These are phyloP conservation scores for Penicillium canariense DNA, from an alignment of 495 filamentous ascomycete genomes.

Conservation along the genomic window DNA sequence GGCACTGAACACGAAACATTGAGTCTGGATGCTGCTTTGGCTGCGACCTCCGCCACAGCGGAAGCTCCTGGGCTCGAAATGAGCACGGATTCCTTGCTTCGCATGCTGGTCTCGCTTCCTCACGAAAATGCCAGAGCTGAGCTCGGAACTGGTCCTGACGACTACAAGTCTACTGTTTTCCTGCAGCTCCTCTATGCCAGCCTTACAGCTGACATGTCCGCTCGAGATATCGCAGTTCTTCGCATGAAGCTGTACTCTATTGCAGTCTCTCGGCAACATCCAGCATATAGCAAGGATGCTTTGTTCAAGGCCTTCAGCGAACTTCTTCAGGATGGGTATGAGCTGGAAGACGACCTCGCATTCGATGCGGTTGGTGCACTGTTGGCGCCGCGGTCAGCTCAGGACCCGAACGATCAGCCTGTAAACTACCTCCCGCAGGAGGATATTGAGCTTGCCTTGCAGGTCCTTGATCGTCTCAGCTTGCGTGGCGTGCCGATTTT, in stretches of 20 bases:
- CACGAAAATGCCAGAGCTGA: conserved; percentile 28
- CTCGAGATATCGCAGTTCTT: conserved; percentile 27
- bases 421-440: conserved; percentile 19
- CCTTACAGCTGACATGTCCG: conserved; percentile 29
- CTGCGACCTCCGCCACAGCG: not conserved
- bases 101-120: conserved; percentile 33
- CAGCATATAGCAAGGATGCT: conserved; percentile 34
- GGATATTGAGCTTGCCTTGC: conserved; percentile 40
- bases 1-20: not conserved
- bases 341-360: conserved; percentile 35
- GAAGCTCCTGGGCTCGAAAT: conserved; percentile 7
- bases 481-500: conserved; percentile 43
- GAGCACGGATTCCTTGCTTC: conserved; percentile 29
- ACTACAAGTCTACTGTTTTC: conserved; percentile 48
- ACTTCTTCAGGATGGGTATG: conserved; percentile 30
- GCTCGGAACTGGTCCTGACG: conserved; percentile 43
- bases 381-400: conserved; percentile 24
- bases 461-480: conserved; percentile 46
- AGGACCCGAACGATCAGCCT: conserved; percentile 1
- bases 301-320: conserved; percentile 32
- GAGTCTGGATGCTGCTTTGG: not conserved
- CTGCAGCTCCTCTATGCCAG: conserved; percentile 43
- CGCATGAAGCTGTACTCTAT: conserved; percentile 37
- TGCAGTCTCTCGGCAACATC: conserved; percentile 37
- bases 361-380: conserved; percentile 38